A percentile compares a stretch with the other conserved stretches of the same genome.
These are phyloP conservation scores for Candida freyschussii DNA, from an alignment of 1,139 yeast genomes.

Conservation along the genomic window DNA sequence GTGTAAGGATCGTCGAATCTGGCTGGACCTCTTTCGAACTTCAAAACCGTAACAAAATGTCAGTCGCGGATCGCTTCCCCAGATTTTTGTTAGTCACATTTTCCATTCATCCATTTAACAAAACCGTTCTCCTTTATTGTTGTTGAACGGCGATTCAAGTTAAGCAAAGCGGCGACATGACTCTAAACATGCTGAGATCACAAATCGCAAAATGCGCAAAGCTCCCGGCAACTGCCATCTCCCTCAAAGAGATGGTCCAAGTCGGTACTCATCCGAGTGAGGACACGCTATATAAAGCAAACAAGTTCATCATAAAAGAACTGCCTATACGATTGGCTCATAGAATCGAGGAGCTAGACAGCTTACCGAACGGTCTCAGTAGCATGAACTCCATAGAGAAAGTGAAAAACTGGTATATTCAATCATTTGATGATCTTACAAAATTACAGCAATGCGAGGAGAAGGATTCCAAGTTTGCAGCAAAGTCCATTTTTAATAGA, in stretches of 20 bases:
- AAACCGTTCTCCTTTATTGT: neutral
- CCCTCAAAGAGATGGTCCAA: conserved; percentile 88
- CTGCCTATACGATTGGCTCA: conserved; percentile 84
- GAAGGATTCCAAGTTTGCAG: conserved; percentile 8
- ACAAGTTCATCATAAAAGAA: conserved; percentile 82
- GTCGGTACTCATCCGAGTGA: conserved; percentile 77
- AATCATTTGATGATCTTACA: conserved; percentile 79
- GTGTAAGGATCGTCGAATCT: too few relatives aligned
- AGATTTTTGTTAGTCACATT: neutral
- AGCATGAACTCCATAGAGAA: conserved; percentile 70
- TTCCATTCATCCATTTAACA: neutral
- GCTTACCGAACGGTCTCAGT: conserved; percentile 69
- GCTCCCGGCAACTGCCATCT: conserved; percentile 79
- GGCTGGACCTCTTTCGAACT: too few relatives aligned
- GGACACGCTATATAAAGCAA: conserved; percentile 77
- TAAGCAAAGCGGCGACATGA: conserved; percentile 8
- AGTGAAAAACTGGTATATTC: conserved; percentile 89
- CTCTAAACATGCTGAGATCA: conserved; percentile 15
- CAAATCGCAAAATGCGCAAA: conserved; percentile 55
- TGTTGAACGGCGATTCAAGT: neutral
- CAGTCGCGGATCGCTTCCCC: neutral
- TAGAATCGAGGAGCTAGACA: conserved; percentile 78
- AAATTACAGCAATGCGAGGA: conserved; percentile 25
- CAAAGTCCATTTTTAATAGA: conserved; percentile 56
- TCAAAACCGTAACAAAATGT: too few relatives aligned